These are phyloP conservation scores for Otatea glauca DNA, from an alignment of 176 grass and related monocot species.

Conservation along the genomic window DNA sequence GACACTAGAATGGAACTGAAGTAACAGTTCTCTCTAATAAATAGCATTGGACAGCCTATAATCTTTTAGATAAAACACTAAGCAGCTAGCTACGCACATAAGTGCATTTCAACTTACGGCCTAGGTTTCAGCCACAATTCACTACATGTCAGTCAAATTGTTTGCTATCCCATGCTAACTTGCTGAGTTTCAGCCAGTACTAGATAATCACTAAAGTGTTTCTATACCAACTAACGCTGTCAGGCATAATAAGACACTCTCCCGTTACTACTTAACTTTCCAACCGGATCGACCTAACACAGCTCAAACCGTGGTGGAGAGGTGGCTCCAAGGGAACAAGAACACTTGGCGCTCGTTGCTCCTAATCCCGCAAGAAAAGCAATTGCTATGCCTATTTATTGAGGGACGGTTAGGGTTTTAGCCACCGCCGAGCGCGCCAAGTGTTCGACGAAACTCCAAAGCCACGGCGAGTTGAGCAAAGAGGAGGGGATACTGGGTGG, in stretches of 20 bases:
- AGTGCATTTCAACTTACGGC: background rate
- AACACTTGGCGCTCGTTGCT: background rate
- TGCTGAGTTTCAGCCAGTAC: background rate
- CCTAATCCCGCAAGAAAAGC: background rate
- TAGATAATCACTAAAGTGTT: background rate
- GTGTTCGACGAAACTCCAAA: conserved; percentile 30
- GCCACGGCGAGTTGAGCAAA: conserved; percentile 18
- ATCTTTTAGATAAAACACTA: background rate
- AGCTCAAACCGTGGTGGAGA: background rate
- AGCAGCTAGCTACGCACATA: conserved; percentile 13
- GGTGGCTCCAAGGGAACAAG: conserved; percentile 14
- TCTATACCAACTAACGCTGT: background rate
- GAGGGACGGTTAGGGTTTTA: background rate
- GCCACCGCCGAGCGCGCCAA: conserved; percentile 2
- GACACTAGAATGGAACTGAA: background rate
- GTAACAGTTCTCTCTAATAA: background rate
- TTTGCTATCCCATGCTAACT: background rate
- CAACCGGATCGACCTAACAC: background rate
- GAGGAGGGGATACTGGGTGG: background rate
- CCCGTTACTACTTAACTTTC: background rate
- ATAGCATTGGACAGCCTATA: background rate
- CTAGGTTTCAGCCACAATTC: conserved; percentile 7
- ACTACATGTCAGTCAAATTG: background rate
- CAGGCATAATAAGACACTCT: background rate
- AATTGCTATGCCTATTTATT: background rate